Evolutionary conservation across 2,329 filamentous ascomycete genomes (phyloP).

Genomic region (Colletotrichum nymphaeae): DNA sequence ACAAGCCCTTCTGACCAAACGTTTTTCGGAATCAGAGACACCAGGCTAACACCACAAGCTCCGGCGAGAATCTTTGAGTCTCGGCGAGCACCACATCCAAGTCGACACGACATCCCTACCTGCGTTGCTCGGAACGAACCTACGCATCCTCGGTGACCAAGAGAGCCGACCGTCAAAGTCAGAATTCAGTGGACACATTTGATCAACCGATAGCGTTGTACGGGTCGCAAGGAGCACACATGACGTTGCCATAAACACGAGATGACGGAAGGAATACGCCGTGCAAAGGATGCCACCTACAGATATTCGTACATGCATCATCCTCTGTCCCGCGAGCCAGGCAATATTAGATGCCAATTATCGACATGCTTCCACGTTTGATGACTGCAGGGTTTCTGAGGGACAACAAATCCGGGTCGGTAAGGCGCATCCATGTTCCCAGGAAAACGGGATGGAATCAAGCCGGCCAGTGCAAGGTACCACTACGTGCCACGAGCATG

Average conservation of each 20-base stretch:
- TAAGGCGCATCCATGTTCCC: constrained; percentile 21
- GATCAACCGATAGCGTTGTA: neutral
- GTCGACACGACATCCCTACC: neutral
- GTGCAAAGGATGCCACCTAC: neutral
- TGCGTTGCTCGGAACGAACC: neutral
- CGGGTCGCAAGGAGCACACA: neutral
- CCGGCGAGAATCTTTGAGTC: neutral
- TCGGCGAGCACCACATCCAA: neutral
- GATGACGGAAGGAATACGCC: neutral
- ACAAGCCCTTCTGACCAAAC: neutral
- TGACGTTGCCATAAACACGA: neutral
- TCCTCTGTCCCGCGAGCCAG: neutral
- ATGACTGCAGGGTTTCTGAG: constrained; percentile 27
- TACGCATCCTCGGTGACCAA: neutral
- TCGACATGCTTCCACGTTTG: constrained; percentile 28
- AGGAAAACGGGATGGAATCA: constrained; percentile 22
- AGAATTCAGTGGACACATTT: neutral
- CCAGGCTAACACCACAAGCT: neutral
- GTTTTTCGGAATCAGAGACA: neutral
- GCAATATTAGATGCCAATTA: constrained; percentile 13
- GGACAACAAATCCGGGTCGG: constrained; percentile 18
- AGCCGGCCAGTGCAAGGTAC: neutral
- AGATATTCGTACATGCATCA: neutral
- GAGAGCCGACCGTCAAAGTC: neutral
- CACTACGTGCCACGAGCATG: constrained; percentile 14